These are phyloP conservation scores for Aspergillus funiculosus DNA, from an alignment of 495 filamentous ascomycete species.

Conservation along the genomic window DNA sequence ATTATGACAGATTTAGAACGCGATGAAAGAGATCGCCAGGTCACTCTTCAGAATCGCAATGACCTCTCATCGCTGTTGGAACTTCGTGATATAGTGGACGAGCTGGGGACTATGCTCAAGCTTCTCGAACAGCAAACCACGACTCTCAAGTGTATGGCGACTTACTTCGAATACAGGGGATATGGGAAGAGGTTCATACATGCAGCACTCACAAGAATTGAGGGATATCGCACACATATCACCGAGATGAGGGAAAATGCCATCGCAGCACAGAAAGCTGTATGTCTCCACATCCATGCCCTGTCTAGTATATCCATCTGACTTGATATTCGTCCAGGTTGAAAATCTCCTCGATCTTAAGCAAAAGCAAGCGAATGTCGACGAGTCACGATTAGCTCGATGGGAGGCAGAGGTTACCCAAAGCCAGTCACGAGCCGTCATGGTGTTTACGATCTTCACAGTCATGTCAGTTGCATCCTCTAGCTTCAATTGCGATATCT, in stretches of 20 bases:
- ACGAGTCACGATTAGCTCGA: slow-evolving; percentile 59
- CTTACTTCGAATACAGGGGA: slow-evolving; percentile 31
- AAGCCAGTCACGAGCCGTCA: slow-evolving; percentile 56
- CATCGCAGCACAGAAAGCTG: slow-evolving; percentile 36
- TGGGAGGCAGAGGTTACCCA: slow-evolving; percentile 59
- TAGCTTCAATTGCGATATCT: slow-evolving; percentile 26
- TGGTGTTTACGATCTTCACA: slow-evolving; percentile 67
- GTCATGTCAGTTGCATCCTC: slow-evolving; percentile 51
- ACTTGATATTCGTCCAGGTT: slow-evolving; percentile 34
- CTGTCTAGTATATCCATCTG: neutral
- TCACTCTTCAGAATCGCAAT: slow-evolving; percentile 52
- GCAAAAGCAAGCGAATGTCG: slow-evolving; percentile 63
- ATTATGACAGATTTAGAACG: slow-evolving; percentile 34
- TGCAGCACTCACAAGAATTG: slow-evolving; percentile 47
- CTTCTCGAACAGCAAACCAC: slow-evolving; percentile 53
- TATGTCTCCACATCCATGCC: slow-evolving; percentile 8
- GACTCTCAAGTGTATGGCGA: slow-evolving; percentile 45
- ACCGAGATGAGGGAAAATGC: slow-evolving; percentile 53
- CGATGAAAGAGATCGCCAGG: slow-evolving; percentile 46
- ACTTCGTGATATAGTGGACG: slow-evolving; percentile 61
- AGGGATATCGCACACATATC: slow-evolving; percentile 52
- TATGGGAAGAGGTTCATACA: slow-evolving; percentile 40
- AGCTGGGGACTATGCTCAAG: slow-evolving; percentile 52
- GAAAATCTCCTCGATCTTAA: slow-evolving; percentile 64
- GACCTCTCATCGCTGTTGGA: slow-evolving; percentile 61